Conservation (phyloP, 345 rosid genomes). For the Salix suchowensis region DNA sequence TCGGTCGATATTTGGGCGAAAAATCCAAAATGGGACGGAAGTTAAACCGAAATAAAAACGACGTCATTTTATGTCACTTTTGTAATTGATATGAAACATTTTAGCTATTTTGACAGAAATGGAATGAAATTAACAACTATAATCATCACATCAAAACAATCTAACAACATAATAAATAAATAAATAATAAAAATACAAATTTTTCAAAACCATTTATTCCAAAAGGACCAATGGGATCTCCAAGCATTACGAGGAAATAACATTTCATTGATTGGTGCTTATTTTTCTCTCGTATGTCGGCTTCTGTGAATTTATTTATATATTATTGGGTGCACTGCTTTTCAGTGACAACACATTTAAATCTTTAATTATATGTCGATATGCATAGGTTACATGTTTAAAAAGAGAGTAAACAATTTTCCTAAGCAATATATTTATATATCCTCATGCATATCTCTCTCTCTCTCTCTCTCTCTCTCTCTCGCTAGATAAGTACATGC, state of each 20-base stretch:
- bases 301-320: background rate
- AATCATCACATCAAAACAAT: too few relatives aligned
- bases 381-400: background rate
- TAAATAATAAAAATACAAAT: too few relatives aligned
- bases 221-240: background rate
- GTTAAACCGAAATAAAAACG: too few relatives aligned
- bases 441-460: background rate
- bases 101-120: accelerated
- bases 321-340: background rate
- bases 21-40: too few relatives aligned
- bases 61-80: accelerated
- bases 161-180: too few relatives aligned
- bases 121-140: too few relatives aligned
- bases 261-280: background rate
- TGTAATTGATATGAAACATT: too few relatives aligned
- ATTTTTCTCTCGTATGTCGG: background rate
- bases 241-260: background rate
- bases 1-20: too few relatives aligned
- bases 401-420: background rate
- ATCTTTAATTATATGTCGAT: background rate
- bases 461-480: background rate
- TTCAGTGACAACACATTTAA: background rate
- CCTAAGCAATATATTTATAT: background rate
- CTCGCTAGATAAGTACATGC: too few relatives aligned
- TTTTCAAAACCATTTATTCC: too few relatives aligned